phyloP scores from a whole-genome alignment of 306 rosid genomes.

The Gastrolobium villosum region DNA sequence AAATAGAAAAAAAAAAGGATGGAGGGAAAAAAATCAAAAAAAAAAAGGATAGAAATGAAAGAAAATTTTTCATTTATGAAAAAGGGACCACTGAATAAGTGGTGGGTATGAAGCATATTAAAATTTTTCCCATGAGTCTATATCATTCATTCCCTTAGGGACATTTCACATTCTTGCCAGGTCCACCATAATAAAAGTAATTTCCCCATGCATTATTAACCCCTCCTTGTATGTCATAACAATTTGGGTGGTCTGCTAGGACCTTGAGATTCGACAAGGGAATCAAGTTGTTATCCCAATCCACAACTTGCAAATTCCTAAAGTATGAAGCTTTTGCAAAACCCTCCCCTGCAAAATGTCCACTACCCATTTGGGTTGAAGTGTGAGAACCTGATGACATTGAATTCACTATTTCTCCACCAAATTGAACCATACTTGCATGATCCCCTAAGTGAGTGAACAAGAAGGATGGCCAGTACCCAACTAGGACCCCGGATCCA shows the following conservation, averaged over 20 bases:
- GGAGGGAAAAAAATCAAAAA: too few relatives aligned
- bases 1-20: too few relatives aligned
- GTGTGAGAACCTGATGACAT: conserved; percentile 67
- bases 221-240: conserved; percentile 81
- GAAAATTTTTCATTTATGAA: too few relatives aligned
- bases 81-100: too few relatives aligned
- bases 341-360: conserved; percentile 78
- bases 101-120: too few relatives aligned
- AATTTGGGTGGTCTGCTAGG: conserved; percentile 81
- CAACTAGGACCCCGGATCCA: conserved; percentile 71
- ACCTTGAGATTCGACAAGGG: conserved; percentile 71
- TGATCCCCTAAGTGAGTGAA: conserved; percentile 73
- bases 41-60: too few relatives aligned
- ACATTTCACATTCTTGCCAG: conserved; percentile 81
- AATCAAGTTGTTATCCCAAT: conserved; percentile 79
- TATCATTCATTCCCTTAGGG: conserved; percentile 57
- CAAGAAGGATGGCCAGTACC: conserved; percentile 86
- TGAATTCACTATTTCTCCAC: conserved; percentile 83
- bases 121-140: conserved; percentile 16
- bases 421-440: conserved; percentile 85
- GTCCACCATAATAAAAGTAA: conserved; percentile 90
- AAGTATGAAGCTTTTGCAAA: conserved; percentile 83
- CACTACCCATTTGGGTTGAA: conserved; percentile 87
- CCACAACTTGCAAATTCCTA: conserved; percentile 77
- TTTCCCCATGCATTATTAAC: conserved; percentile 82